A percentile compares a stretch with the other conserved stretches of the same genome.
Conservation (phyloP, 2,329 filamentous ascomycete species). For the Aspergillus fijiensis region DNA sequence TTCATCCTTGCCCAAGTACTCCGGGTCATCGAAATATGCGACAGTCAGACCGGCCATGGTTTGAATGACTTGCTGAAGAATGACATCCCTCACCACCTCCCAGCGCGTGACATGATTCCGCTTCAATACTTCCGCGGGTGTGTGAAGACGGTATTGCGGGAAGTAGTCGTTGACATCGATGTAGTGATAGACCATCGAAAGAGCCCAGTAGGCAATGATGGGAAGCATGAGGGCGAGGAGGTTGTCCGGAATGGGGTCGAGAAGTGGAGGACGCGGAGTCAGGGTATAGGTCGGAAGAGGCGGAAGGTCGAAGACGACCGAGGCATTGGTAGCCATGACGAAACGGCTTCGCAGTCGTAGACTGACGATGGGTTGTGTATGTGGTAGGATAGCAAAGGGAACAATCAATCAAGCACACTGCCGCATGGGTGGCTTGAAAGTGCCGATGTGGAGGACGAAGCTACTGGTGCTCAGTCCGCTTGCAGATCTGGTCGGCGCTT, state of each 20-base stretch:
- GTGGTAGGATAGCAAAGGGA: slow-evolving; percentile 2
- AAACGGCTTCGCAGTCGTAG: neutral
- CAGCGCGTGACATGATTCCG: slow-evolving; percentile 82
- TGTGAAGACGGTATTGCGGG: slow-evolving; percentile 89
- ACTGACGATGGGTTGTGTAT: slow-evolving; percentile 6
- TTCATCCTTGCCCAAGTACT: slow-evolving; percentile 73
- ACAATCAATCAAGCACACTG: slow-evolving; percentile 1
- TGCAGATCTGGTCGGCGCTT: neutral
- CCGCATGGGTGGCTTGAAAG: slow-evolving; percentile 8
- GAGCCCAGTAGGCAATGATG: slow-evolving; percentile 80
- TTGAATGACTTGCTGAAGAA: slow-evolving; percentile 90
- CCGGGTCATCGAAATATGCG: slow-evolving; percentile 68
- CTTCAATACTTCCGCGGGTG: slow-evolving; percentile 83
- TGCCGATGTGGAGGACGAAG: neutral
- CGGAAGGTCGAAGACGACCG: slow-evolving; percentile 61
- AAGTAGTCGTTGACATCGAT: slow-evolving; percentile 85
- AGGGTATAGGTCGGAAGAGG: slow-evolving; percentile 82
- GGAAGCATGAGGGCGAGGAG: slow-evolving; percentile 74
- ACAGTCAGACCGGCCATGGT: slow-evolving; percentile 68
- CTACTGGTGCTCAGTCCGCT: neutral
- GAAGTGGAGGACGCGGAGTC: slow-evolving; percentile 65
- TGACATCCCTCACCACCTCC: slow-evolving; percentile 85
- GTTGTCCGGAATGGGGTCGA: slow-evolving; percentile 78
- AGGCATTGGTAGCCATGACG: slow-evolving; percentile 37
- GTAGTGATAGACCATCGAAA: slow-evolving; percentile 82